These are phyloP conservation scores for Talaromyces sp. DNA, from an alignment of 2,329 filamentous ascomycete genomes.

Conservation along the genomic window DNA sequence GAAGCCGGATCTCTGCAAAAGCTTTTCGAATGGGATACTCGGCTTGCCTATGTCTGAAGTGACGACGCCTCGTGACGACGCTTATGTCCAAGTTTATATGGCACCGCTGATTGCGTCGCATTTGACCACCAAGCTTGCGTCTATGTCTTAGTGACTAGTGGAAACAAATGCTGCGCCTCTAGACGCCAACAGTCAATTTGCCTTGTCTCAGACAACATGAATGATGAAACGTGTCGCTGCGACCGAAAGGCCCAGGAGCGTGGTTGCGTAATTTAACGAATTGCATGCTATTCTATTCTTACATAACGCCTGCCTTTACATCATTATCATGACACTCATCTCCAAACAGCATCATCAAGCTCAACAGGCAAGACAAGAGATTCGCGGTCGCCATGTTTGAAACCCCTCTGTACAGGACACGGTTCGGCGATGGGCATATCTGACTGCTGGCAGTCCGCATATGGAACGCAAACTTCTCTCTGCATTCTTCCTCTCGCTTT, in stretches of 20 bases:
- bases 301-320: neutral
- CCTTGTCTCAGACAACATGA: neutral
- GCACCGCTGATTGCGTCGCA: neutral
- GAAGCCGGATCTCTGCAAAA: neutral
- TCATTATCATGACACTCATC: slow-evolving; percentile 3
- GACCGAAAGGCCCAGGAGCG: neutral
- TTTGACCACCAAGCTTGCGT: neutral
- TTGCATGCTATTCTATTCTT: neutral
- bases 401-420: slow-evolving; percentile 6
- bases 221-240: neutral
- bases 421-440: slow-evolving; percentile 9
- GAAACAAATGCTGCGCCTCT: neutral
- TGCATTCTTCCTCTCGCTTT: neutral
- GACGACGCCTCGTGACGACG: neutral
- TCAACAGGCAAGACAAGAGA: slow-evolving; percentile 2
- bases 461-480: neutral
- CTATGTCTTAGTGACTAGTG: neutral
- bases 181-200: neutral
- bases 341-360: neutral
- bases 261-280: neutral
- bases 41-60: neutral
- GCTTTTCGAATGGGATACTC: neutral
- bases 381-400: slow-evolving; percentile 6
- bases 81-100: neutral
- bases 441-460: neutral